These are phyloP conservation scores for Terfezia claveryi DNA, from an alignment of 495 filamentous ascomycete genomes.

Conservation along the genomic window DNA sequence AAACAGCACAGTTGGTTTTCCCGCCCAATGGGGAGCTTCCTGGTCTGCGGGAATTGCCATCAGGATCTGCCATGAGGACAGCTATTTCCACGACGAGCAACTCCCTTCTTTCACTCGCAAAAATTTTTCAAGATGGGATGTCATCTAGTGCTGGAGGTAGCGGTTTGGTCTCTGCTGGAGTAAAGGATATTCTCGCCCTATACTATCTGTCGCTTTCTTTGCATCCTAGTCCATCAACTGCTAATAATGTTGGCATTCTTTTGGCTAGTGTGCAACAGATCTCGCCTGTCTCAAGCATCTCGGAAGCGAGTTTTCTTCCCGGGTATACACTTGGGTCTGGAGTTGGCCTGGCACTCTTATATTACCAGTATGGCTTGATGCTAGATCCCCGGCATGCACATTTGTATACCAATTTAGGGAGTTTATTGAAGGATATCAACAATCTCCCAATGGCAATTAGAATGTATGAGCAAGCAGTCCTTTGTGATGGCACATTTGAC, in stretches of 20 bases:
- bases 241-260: conserved; percentile 95
- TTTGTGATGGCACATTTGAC: conserved; percentile 79
- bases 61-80: conserved; percentile 51
- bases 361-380: conserved; percentile 81
- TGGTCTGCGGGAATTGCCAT: conserved; percentile 52
- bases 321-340: conserved; percentile 73
- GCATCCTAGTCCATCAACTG: conserved; percentile 89
- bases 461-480: conserved; percentile 93
- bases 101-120: conserved; percentile 78
- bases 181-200: conserved; percentile 81
- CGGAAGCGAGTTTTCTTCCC: conserved; percentile 11
- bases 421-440: conserved; percentile 88
- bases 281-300: conserved; percentile 30
- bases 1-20: conserved; percentile 72
- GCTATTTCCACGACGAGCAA: conserved; percentile 90
- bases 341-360: conserved; percentile 66
- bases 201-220: conserved; percentile 93
- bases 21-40: conserved; percentile 52
- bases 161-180: conserved; percentile 39
- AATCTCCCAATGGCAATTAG: conserved; percentile 76
- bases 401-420: conserved; percentile 90
- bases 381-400: conserved; percentile 88
- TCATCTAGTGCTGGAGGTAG: conserved; percentile 44
- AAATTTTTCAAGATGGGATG: conserved; percentile 99
- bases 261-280: conserved; percentile 82